Evolutionary conservation across 169 alveolate genomes (phyloP).

Genomic region (Condylostoma magnum): DNA sequence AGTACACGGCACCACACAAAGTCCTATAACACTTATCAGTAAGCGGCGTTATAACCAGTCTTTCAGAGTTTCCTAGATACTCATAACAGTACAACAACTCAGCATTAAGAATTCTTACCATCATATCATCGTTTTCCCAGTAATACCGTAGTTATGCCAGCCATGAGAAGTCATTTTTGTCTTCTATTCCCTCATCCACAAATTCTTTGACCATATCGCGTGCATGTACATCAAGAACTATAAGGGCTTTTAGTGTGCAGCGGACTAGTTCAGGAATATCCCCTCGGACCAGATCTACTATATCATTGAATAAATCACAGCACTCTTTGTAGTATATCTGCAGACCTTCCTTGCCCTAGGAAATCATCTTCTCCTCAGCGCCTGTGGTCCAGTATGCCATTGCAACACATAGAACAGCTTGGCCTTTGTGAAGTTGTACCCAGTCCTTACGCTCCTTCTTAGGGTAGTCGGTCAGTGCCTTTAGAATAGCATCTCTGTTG

Average conservation of each 20-base stretch:
- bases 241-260: slow-evolving; percentile 68
- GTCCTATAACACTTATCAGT: slow-evolving; percentile 91
- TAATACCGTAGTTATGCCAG: slow-evolving; percentile 81
- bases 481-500: slow-evolving; percentile 53
- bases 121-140: slow-evolving; percentile 50
- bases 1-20: slow-evolving; percentile 86
- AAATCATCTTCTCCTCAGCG: slow-evolving; percentile 72
- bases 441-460: slow-evolving; percentile 21
- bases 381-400: slow-evolving; percentile 81
- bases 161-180: slow-evolving; percentile 79
- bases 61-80: slow-evolving; percentile 69
- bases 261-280: neutral
- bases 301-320: neutral
- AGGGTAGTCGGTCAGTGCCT: slow-evolving; percentile 57
- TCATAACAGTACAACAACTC: slow-evolving; percentile 72
- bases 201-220: slow-evolving; percentile 62
- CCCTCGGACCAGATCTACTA: slow-evolving; percentile 19
- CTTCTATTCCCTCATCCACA: slow-evolving; percentile 55
- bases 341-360: neutral
- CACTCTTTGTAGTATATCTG: neutral
- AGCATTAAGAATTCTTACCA: slow-evolving; percentile 75
- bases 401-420: slow-evolving; percentile 67
- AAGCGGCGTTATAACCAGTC: slow-evolving; percentile 89
- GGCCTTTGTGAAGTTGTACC: slow-evolving; percentile 75
- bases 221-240: slow-evolving; percentile 84